phyloP scores from a whole-genome alignment of 768 basidiomycete species.

The Russula ochroleuca region DNA sequence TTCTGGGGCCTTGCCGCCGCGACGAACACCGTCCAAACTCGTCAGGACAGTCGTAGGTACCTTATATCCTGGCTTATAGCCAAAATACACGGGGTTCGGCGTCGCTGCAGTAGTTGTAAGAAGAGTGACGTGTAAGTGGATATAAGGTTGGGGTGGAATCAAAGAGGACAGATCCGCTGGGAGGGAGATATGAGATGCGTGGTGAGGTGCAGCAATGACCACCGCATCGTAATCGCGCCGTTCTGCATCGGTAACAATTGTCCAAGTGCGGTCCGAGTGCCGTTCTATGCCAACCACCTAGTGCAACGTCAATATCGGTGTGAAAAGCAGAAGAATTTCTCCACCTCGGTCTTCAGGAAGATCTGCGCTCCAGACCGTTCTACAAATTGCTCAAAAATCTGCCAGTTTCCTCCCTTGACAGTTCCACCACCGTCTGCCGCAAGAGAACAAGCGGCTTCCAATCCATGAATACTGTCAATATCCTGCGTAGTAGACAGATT shows the following conservation, averaged over 20 bases:
- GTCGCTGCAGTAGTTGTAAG: constrained; percentile 68
- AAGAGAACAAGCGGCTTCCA: constrained; percentile 69
- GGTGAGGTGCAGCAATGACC: constrained; percentile 84
- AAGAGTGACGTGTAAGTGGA: constrained; percentile 84
- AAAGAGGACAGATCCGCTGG: constrained; percentile 45
- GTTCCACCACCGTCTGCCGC: constrained; percentile 63
- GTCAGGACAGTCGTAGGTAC: constrained; percentile 70
- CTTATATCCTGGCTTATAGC: constrained; percentile 39
- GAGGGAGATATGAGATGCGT: constrained; percentile 56
- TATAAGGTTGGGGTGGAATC: constrained; percentile 70
- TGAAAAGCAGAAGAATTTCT: constrained; percentile 15
- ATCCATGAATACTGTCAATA: constrained; percentile 64
- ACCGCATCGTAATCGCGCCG: constrained; percentile 57
- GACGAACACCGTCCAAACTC: constrained; percentile 54
- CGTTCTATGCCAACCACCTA: constrained; percentile 41
- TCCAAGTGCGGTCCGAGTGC: constrained; percentile 43
- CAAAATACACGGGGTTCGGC: constrained; percentile 67
- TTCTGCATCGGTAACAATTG: constrained; percentile 47
- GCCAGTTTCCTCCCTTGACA: constrained; percentile 77
- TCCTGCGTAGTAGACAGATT: constrained; percentile 41
- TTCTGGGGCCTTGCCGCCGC: constrained; percentile 58
- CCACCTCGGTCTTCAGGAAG: constrained; percentile 67
- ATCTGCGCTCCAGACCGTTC: constrained; percentile 63
- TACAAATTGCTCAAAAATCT: constrained; percentile 80
- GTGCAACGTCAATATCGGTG: constrained; percentile 27